These are phyloP conservation scores for Apophysomyces variabilis DNA, from an alignment of 371 early-diverging fungal genomes.

Conservation along the genomic window DNA sequence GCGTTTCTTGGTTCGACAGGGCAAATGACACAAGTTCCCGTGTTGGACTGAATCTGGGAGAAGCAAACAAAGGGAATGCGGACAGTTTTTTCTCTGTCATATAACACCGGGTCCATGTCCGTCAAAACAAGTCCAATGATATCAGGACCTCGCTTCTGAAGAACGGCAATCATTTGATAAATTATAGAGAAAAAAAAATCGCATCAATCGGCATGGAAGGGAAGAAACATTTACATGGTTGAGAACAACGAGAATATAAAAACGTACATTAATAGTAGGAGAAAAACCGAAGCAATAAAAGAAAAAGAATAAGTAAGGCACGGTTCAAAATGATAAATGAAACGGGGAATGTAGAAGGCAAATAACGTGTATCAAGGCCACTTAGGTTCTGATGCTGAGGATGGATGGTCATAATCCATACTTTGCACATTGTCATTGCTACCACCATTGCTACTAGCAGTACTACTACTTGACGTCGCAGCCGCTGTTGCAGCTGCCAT, in stretches of 20 bases:
- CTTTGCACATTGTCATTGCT: conserved; percentile 6
- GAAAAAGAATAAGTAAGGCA: neutral
- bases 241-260: conserved; percentile 1
- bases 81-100: neutral
- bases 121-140: neutral
- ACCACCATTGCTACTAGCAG: neutral
- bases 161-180: neutral
- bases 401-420: conserved; percentile 6
- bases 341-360: neutral
- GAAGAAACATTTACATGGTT: conserved; percentile 9
- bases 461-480: neutral
- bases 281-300: neutral
- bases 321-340: neutral
- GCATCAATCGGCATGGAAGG: neutral
- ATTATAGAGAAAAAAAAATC: neutral
- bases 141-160: neutral
- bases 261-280: conserved; percentile 9
- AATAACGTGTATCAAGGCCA: neutral
- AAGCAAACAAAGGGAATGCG: neutral
- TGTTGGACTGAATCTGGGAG: too few relatives aligned
- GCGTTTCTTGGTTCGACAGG: too few relatives aligned
- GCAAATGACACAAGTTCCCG: too few relatives aligned
- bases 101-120: neutral
- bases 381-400: neutral
- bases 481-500: conserved; percentile 5